Percentiles rank a stretch among this genome's conserved stretches.
These are phyloP conservation scores for Claviceps cyperi DNA, from an alignment of 2,329 filamentous ascomycete species.

Conservation along the genomic window DNA sequence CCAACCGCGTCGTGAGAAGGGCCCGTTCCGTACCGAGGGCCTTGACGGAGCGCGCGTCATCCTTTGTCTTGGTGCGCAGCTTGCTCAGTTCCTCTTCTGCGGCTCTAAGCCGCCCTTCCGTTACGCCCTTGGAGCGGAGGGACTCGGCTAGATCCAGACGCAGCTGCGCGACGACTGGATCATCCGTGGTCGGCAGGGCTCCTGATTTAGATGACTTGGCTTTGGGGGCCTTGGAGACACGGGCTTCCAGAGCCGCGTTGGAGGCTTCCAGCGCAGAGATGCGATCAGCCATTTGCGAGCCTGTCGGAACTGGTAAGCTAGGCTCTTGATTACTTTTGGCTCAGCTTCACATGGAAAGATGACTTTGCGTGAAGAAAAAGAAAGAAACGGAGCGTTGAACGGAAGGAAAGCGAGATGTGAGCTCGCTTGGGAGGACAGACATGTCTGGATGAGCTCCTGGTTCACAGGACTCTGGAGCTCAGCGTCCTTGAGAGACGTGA, in stretches of 20 bases:
- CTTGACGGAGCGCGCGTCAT: conserved; percentile 47
- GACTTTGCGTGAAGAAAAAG: neutral
- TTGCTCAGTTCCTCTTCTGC: conserved; percentile 50
- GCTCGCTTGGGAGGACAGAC: conserved; percentile 32
- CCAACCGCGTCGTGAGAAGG: conserved; percentile 49
- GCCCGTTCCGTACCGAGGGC: conserved; percentile 48
- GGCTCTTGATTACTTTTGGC: neutral
- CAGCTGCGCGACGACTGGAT: conserved; percentile 32
- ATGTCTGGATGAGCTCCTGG: conserved; percentile 60
- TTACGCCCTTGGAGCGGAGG: conserved; percentile 55
- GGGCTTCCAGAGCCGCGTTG: conserved; percentile 27
- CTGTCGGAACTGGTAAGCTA: conserved; percentile 23
- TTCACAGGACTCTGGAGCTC: conserved; percentile 49
- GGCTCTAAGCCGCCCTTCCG: conserved; percentile 48
- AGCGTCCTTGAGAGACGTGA: conserved; percentile 59
- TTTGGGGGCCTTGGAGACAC: conserved; percentile 10
- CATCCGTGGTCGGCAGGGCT: conserved; percentile 10
- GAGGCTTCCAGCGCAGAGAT: conserved; percentile 48
- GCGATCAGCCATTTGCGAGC: conserved; percentile 52
- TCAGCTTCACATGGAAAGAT: neutral
- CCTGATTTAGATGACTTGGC: conserved; percentile 5
- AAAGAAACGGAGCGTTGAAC: too few relatives aligned
- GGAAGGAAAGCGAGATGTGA: neutral
- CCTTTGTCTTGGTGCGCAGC: conserved; percentile 43
- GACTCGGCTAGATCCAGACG: conserved; percentile 62